Evolutionary conservation across 1,284 basidiomycete genomes (phyloP), one percentile per base, ranked within the genome.

Genomic region (Cutaneotrichosporon cutaneum): DNA sequence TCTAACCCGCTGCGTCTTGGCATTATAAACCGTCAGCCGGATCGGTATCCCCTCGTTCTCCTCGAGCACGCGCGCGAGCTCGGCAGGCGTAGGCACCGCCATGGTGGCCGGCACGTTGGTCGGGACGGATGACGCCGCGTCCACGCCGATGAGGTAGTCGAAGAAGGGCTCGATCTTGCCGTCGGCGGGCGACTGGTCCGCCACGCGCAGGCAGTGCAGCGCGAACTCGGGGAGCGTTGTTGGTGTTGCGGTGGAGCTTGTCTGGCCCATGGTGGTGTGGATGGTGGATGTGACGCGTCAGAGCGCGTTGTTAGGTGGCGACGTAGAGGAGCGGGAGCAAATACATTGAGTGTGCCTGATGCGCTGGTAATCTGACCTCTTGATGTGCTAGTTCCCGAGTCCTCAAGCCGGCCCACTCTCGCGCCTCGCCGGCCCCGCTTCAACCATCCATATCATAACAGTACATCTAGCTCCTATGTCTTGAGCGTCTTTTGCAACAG

Each of bases 131-230:
- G 22, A 21, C 18, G 48, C 39, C 7, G 48, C 88, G 87, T 92
- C 87, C 62, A 94, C 90, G 18, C 94, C 95, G 45, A 97, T 87
- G 35, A 97, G 86, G 77, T 96, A 98, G 81, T 98, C 95, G 74
- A 99, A 99, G 81, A 94, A 96, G 0, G 94, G 91, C 73, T 98
- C 94, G 51, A 98, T 89, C 56, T 86, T 86, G 6, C 90, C 90
- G 10, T 90, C 90, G 0, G 91, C 90, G 18, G 92, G 92, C 1
- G 91, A 93, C n/a, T 84, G 84, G 2, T 91, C 89, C 1, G 90
- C 90, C 44, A 94, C 91, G 62, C 92, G 87, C 60, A 94, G 82
- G 66, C 92, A 88, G 75, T 94, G 92, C 18, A 94, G 83, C 7
- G 89, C 92, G n/a, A 72, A 64, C n/a, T 74, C 65, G 3, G 78